Conservation (phyloP, 2,329 filamentous ascomycete species). For the Exserohilum turcica region DNA sequence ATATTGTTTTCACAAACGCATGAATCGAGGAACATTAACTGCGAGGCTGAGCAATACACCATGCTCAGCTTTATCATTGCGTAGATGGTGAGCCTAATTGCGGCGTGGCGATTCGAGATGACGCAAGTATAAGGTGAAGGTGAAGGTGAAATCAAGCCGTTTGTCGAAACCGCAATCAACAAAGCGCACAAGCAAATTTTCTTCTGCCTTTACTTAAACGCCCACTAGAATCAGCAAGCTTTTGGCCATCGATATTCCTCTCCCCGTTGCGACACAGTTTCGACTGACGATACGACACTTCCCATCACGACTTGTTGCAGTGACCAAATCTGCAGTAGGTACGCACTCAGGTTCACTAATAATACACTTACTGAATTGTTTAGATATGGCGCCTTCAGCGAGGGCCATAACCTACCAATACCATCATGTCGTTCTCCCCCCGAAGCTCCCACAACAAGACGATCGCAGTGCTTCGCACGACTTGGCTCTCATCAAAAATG, state of each 20-base stretch:
- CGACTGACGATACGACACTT: not conserved
- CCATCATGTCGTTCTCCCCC: slow-evolving; percentile 57
- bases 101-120: slow-evolving; percentile 2
- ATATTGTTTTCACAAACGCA: not conserved
- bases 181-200: not conserved
- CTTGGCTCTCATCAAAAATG: slow-evolving; percentile 16
- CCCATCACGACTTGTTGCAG: not conserved
- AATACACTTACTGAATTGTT: no score
- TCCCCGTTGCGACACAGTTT: not conserved
- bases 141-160: slow-evolving; percentile 6
- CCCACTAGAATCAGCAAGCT: not conserved
- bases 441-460: slow-evolving; percentile 51
- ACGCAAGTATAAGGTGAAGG: slow-evolving; percentile 1
- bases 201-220: not conserved
- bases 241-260: not conserved
- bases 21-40: not conserved
- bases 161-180: not conserved
- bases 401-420: slow-evolving; percentile 16
- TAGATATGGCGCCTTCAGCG: slow-evolving; percentile 6
- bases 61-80: not conserved
- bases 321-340: not conserved
- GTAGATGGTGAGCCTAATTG: not conserved
- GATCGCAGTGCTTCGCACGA: slow-evolving; percentile 29
- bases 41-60: not conserved
- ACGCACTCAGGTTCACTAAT: no score